Conservation (phyloP, 2,329 filamentous ascomycete genomes). For the Trichoderma sp. region DNA sequence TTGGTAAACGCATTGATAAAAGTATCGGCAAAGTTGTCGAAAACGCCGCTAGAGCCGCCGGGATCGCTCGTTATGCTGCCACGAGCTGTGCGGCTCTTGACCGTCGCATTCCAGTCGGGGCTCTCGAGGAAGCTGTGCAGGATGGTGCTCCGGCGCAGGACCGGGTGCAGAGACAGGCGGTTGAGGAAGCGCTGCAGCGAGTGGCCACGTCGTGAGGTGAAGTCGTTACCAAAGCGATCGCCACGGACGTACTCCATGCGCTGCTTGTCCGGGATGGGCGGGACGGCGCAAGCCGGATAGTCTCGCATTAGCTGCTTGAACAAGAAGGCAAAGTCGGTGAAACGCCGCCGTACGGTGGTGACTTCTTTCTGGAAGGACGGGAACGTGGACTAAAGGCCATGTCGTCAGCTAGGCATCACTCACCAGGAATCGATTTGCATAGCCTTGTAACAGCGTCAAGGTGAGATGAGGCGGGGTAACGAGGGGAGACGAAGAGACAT, state of each 20-base stretch:
- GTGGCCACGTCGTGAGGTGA: slow-evolving; percentile 82
- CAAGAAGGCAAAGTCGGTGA: slow-evolving; percentile 96
- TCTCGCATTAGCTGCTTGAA: slow-evolving; percentile 86
- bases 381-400: slow-evolving; percentile 74
- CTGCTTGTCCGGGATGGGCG: slow-evolving; percentile 95
- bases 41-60: slow-evolving; percentile 63
- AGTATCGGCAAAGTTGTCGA: slow-evolving; percentile 92
- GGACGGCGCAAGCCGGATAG: slow-evolving; percentile 88
- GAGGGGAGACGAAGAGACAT: neutral
- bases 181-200: slow-evolving; percentile 89
- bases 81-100: slow-evolving; percentile 73
- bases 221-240: slow-evolving; percentile 90
- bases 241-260: slow-evolving; percentile 98
- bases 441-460: neutral
- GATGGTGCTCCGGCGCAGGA: slow-evolving; percentile 77
- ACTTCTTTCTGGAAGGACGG: slow-evolving; percentile 82
- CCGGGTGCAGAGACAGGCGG: slow-evolving; percentile 82
- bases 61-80: slow-evolving; percentile 51
- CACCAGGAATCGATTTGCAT: neutral
- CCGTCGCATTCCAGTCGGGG: slow-evolving; percentile 93
- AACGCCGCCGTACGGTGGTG: slow-evolving; percentile 80
- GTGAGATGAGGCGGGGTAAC: neutral
- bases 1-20: slow-evolving; percentile 98
- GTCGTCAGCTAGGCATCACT: neutral
- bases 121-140: slow-evolving; percentile 90